A percentile compares a stretch with the other conserved stretches of the same genome.
Evolutionary conservation across 1,284 basidiomycete species (phyloP).

Genomic region (Fomitopsis palustris): DNA sequence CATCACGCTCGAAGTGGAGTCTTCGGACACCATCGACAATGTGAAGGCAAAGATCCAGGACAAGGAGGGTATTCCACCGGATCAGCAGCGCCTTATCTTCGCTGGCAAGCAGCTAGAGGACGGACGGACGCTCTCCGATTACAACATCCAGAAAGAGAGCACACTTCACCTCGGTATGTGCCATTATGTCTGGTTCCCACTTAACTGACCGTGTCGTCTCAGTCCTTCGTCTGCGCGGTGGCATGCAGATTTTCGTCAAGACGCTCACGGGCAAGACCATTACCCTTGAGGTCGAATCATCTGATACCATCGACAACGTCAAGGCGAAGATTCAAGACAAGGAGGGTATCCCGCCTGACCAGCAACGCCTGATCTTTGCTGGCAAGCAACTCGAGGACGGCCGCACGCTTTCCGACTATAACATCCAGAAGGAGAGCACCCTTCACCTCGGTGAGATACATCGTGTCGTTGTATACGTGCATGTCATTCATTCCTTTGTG

Average conservation of each 20-base stretch:
- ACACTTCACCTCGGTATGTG: not conserved
- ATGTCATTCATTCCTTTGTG: not conserved
- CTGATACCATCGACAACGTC: constrained; percentile 16
- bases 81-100: constrained; percentile 1
- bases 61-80: constrained; percentile 21
- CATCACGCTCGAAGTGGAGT: constrained; percentile 28
- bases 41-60: constrained; percentile 29
- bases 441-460: constrained; percentile 56
- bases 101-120: constrained; percentile 2
- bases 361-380: constrained; percentile 16
- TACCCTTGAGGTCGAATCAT: constrained; percentile 14
- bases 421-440: constrained; percentile 74
- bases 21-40: constrained; percentile 26
- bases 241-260: constrained; percentile 16
- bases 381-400: constrained; percentile 15
- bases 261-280: constrained; percentile 17
- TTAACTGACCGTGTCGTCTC: not conserved
- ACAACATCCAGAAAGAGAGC: constrained; percentile 3
- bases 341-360: constrained; percentile 15
- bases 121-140: not conserved
- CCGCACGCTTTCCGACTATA: constrained; percentile 69
- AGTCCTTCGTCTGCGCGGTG: constrained; percentile 12
- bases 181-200: not conserved
- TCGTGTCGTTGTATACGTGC: not conserved
- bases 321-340: constrained; percentile 18